Base-by-base conservation (phyloP, 768 basidiomycete genomes). In the Flagelloscypha sp. region DNA sequence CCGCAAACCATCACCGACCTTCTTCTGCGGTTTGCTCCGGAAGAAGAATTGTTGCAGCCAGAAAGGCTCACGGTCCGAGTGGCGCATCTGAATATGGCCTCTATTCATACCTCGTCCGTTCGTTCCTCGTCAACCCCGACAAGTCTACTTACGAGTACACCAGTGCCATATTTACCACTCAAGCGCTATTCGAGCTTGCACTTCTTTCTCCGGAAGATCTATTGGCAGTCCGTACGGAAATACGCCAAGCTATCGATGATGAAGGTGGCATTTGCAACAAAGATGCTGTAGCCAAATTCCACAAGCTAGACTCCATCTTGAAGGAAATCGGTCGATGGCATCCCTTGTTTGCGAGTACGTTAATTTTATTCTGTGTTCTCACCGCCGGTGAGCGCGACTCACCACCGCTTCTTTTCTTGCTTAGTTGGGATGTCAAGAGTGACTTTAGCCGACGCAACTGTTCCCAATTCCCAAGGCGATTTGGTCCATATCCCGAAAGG, bases 21-120 rank as follows among this genome's bases (percentile, higher is more conserved):
- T 10, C 38, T 46, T 8, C 37, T 46, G 6, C 34, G 38, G 12
- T 43, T 42, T 17, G 45, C 42, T 7, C 45, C 42, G 2, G 30
- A 36, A 17, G 41, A 40, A 18, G 45, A 43, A 9, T 2, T 46
- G 23, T 19, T 29, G 10, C 32, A 46, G 13, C 13, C 16, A 12
- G 15, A 5, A 3, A 28, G 17, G 15, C 41, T 43, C 5, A 41
- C 41, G 1, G 22, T 38, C 7, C 24, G 43, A 6, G 42, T 47
- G 20, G 42, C 44, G 12, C 36, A 44, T 24, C 31, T 48, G 27
- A 48, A 48, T 24, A 43, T 48, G 38, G 47, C 38, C 11, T 28
- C 42, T 24, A 47, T 44, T 12, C 46, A 47, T 32, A 48, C 47
- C 7, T 42, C 38, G 45, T 43, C 10, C 13, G 45, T 41, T 16